A percentile compares a stretch with the other conserved stretches of the same genome.
Conservation (phyloP, 2,329 filamentous ascomycete species). For the Botrytis medusae region DNA sequence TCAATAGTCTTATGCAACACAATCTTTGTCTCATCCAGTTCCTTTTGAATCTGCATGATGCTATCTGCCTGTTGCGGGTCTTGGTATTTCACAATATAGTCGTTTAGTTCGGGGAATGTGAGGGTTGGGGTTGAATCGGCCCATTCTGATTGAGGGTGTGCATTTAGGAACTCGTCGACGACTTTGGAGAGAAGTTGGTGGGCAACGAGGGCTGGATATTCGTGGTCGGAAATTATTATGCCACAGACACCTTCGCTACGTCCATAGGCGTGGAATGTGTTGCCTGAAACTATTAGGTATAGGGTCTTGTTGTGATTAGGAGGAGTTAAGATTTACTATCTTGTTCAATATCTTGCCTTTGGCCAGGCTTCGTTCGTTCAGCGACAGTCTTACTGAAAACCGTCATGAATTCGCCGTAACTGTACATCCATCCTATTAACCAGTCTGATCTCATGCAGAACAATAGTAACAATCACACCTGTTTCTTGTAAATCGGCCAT, state of each 20-base stretch:
- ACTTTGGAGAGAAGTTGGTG: conserved; percentile 86
- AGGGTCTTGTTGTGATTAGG: background rate
- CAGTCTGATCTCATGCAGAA: background rate
- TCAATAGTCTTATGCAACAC: conserved; percentile 96
- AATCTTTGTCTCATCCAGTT: conserved; percentile 97
- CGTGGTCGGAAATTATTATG: conserved; percentile 74
- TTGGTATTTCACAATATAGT: conserved; percentile 64
- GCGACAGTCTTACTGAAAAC: conserved; percentile 86
- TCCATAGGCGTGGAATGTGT: conserved; percentile 76
- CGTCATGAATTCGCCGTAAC: conserved; percentile 69
- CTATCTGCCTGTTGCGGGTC: conserved; percentile 86
- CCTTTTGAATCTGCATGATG: conserved; percentile 93
- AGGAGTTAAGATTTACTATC: conserved; percentile 52
- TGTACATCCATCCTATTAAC: conserved; percentile 28
- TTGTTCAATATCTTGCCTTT: conserved; percentile 83
- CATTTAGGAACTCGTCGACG: conserved; percentile 79
- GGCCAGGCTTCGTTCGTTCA: conserved; percentile 76
- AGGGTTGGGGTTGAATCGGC: conserved; percentile 54
- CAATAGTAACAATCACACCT: conserved; percentile 6
- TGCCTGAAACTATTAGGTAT: conserved; percentile 46
- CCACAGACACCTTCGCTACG: conserved; percentile 73
- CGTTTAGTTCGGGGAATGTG: conserved; percentile 71
- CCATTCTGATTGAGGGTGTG: conserved; percentile 71
- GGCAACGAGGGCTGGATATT: conserved; percentile 75
- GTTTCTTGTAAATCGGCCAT: conserved; percentile 17